Evolutionary conservation across 2,329 filamentous ascomycete species (phyloP).

Genomic region (Stagonosporopsis cucurbitacearum): DNA sequence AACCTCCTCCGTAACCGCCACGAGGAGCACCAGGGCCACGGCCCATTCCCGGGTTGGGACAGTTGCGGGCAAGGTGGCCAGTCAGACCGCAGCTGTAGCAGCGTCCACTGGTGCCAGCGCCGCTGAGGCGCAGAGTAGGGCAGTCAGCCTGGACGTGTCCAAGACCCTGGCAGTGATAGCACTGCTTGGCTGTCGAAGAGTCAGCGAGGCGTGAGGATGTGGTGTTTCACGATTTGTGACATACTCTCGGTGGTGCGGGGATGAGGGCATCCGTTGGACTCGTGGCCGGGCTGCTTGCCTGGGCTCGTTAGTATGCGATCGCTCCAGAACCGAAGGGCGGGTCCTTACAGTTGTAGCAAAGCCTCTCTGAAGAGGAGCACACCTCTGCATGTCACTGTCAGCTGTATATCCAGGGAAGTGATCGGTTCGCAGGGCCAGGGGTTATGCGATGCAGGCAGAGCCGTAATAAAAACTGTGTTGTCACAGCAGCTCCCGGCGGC

Average conservation of each 20-base stretch:
- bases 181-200: slow-evolving; percentile 79
- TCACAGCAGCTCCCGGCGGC: slow-evolving; percentile 20
- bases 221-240: slow-evolving; percentile 37
- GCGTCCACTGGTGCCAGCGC: slow-evolving; percentile 77
- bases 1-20: slow-evolving; percentile 71
- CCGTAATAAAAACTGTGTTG: slow-evolving; percentile 16
- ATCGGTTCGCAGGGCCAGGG: slow-evolving; percentile 16
- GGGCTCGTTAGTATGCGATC: slow-evolving; percentile 19
- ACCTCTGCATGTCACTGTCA: slow-evolving; percentile 67
- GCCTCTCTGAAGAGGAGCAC: slow-evolving; percentile 95
- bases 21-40: slow-evolving; percentile 70
- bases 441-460: slow-evolving; percentile 29
- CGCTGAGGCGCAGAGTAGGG: slow-evolving; percentile 91
- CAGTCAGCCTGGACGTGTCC: slow-evolving; percentile 99
- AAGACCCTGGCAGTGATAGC: slow-evolving; percentile 98
- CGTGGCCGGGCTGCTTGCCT: slow-evolving; percentile 91
- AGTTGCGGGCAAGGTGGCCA: slow-evolving; percentile 90
- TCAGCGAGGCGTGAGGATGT: slow-evolving; percentile 4
- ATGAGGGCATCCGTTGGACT: slow-evolving; percentile 96
- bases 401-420: slow-evolving; percentile 18
- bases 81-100: slow-evolving; percentile 97
- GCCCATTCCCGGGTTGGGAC: slow-evolving; percentile 76
- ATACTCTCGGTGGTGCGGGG: slow-evolving; percentile 92
- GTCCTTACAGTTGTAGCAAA: slow-evolving; percentile 98
- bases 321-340: slow-evolving; percentile 4